Evolutionary conservation across 257 asterid genomes (phyloP).

Genomic region (Penstemon newberryi): DNA sequence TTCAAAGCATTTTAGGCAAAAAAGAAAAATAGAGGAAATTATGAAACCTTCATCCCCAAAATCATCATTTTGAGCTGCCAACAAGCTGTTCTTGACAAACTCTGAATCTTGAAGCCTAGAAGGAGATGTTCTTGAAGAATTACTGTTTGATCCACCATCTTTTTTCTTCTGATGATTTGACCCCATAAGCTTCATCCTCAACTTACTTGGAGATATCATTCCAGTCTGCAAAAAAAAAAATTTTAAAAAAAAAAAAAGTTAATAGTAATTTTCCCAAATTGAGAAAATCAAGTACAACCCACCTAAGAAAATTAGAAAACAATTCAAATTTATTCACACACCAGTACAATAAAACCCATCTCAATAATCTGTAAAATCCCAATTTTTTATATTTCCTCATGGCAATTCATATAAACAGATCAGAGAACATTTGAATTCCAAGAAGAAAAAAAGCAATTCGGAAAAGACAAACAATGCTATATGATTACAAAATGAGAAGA

Average conservation of each 20-base stretch:
- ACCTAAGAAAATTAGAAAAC: slow-evolving; percentile 18
- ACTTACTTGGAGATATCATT: slow-evolving; percentile 81
- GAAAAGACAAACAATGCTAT: background rate
- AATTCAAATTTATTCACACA: slow-evolving; percentile 14
- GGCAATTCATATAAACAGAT: background rate
- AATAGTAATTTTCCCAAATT: slow-evolving; percentile 8
- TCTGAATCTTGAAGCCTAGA: slow-evolving; percentile 74
- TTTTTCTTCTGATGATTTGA: slow-evolving; percentile 60
- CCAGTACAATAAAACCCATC: slow-evolving; percentile 18
- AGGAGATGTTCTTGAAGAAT: slow-evolving; percentile 96
- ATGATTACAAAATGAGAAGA: slow-evolving; percentile 8
- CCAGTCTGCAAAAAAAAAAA: slow-evolving; percentile 52
- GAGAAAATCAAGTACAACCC: slow-evolving; percentile 13
- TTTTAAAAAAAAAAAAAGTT: background rate
- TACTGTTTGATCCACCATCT: slow-evolving; percentile 66
- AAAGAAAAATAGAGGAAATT: slow-evolving; percentile 2
- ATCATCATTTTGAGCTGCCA: slow-evolving; percentile 60
- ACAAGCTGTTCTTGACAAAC: slow-evolving; percentile 74
- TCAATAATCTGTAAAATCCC: background rate
- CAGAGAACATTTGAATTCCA: background rate
- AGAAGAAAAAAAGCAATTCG: background rate
- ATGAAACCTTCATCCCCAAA: slow-evolving; percentile 59
- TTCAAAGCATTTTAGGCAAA: slow-evolving; percentile 1
- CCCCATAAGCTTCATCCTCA: slow-evolving; percentile 87
- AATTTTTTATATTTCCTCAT: no score